Conservation (phyloP, 805 yeast genomes). For the Citeromyces matritensis region DNA sequence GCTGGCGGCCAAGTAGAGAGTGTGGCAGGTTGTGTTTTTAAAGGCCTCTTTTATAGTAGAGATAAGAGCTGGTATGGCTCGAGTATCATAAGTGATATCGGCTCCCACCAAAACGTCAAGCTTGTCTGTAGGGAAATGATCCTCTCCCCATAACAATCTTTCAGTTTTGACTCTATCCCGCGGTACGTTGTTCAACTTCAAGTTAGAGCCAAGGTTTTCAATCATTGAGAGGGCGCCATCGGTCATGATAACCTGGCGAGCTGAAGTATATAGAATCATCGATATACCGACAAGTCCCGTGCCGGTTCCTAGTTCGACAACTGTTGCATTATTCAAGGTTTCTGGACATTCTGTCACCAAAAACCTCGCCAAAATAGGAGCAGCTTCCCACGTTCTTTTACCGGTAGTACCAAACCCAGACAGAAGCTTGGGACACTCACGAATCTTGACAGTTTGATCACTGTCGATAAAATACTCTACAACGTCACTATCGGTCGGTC, state of each 20-base stretch:
- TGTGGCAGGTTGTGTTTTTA: conserved; percentile 5
- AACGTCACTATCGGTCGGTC: conserved; percentile 1
- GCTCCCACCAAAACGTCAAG: conserved; percentile 58
- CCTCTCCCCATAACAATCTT: conserved; percentile 47
- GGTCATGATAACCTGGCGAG: conserved; percentile 26
- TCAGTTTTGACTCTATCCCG: conserved; percentile 10
- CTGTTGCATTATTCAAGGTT: conserved; percentile 11
- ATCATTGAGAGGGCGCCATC: conserved; percentile 55
- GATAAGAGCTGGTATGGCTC: conserved; percentile 40
- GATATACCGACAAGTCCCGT: conserved; percentile 67
- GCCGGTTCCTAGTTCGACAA: conserved; percentile 79
- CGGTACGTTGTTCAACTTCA: conserved; percentile 23
- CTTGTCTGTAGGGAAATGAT: conserved; percentile 16
- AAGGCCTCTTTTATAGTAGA: conserved; percentile 26
- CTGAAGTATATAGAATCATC: conserved; percentile 13
- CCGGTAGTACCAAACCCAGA: conserved; percentile 82
- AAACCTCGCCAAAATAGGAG: conserved; percentile 46
- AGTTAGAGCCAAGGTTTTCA: conserved; percentile 26
- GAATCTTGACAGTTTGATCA: conserved; percentile 15
- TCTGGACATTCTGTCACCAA: conserved; percentile 11
- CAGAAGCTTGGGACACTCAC: conserved; percentile 49
- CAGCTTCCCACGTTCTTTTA: conserved; percentile 88
- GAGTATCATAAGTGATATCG: conserved; percentile 75
- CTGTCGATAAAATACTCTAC: conserved; percentile 1
- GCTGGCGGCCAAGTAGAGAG: conserved; percentile 50